A percentile compares a stretch with the other conserved stretches of the same genome.
phyloP scores from a whole-genome alignment of 345 rosid species.

The Aquilaria yunnanensis region DNA sequence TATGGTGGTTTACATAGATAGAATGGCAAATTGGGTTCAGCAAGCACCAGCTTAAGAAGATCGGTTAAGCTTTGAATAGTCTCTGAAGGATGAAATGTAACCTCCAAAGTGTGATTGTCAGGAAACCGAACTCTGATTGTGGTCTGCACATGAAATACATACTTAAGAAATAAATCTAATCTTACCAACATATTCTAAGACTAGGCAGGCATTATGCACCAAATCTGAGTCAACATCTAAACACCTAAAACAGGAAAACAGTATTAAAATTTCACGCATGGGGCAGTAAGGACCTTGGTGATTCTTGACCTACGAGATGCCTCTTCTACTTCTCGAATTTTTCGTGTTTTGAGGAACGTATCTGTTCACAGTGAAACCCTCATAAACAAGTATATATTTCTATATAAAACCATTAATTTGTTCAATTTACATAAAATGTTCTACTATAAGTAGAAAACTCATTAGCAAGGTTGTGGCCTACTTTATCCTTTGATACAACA shows the following conservation, averaged over 20 bases:
- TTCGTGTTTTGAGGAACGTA: conserved; percentile 68
- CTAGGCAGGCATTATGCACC: not conserved
- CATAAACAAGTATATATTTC: not conserved
- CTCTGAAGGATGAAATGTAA: conserved; percentile 76
- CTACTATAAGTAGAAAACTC: not conserved
- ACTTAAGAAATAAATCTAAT: conserved; percentile 11
- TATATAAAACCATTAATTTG: not conserved
- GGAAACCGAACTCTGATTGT: conserved; percentile 83
- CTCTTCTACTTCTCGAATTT: conserved; percentile 83
- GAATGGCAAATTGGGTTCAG: conserved; percentile 64
- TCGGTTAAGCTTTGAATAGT: conserved; percentile 67
- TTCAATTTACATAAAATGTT: not conserved
- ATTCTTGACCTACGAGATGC: conserved; percentile 68
- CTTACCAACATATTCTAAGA: not conserved
- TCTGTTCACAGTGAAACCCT: conserved; percentile 31
- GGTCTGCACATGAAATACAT: conserved; percentile 31
- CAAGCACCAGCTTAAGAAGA: conserved; percentile 54
- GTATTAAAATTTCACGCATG: not conserved
- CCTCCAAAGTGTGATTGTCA: conserved; percentile 76
- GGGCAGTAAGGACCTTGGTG: conserved; percentile 47
- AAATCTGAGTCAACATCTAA: conserved; percentile 2
- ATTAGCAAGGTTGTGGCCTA: not conserved
- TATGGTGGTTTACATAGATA: conserved; percentile 51
- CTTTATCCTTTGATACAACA: not conserved
- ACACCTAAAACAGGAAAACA: conserved; percentile 3